Evolutionary conservation across 2,329 filamentous ascomycete genomes (phyloP).

Genomic region (Diplodia scrobiculata): DNA sequence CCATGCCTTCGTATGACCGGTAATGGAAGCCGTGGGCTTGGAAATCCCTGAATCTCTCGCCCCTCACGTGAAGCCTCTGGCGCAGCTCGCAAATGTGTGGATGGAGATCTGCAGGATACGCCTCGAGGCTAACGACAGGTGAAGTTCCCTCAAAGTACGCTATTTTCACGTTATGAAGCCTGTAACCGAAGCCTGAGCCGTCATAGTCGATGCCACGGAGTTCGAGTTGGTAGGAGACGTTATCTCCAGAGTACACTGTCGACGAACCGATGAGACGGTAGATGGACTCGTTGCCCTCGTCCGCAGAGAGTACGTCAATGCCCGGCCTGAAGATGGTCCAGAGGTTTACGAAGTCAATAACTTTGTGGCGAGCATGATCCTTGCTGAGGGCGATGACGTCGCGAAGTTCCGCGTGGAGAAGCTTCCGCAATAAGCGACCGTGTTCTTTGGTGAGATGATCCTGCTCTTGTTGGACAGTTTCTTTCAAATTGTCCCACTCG

Average conservation of each 20-base stretch:
- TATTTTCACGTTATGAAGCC: slow-evolving; percentile 35
- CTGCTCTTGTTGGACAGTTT: slow-evolving; percentile 34
- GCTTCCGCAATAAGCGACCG: slow-evolving; percentile 43
- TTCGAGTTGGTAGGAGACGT: slow-evolving; percentile 42
- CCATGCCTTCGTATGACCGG: slow-evolving; percentile 53
- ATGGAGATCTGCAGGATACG: slow-evolving; percentile 52
- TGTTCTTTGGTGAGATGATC: slow-evolving; percentile 43
- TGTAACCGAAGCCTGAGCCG: slow-evolving; percentile 40
- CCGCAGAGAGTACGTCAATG: slow-evolving; percentile 36
- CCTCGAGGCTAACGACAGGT: slow-evolving; percentile 47
- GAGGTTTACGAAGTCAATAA: slow-evolving; percentile 48
- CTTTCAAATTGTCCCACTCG: slow-evolving; percentile 39
- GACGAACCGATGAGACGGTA: slow-evolving; percentile 36
- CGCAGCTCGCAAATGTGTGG: slow-evolving; percentile 44
- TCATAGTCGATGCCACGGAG: slow-evolving; percentile 45
- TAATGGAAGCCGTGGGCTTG: slow-evolving; percentile 51
- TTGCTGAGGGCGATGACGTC: slow-evolving; percentile 46
- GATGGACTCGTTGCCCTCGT: slow-evolving; percentile 43
- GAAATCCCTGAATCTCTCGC: slow-evolving; percentile 51
- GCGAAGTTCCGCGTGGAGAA: slow-evolving; percentile 48
- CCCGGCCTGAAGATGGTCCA: slow-evolving; percentile 51
- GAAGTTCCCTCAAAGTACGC: slow-evolving; percentile 45
- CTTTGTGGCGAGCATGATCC: slow-evolving; percentile 45
- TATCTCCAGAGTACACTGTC: slow-evolving; percentile 33
- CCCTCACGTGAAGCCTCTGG: slow-evolving; percentile 49